Percentiles rank a stretch among this genome's conserved stretches.
phyloP scores from a whole-genome alignment of 1,139 yeast species.

The Taphrina communis region DNA sequence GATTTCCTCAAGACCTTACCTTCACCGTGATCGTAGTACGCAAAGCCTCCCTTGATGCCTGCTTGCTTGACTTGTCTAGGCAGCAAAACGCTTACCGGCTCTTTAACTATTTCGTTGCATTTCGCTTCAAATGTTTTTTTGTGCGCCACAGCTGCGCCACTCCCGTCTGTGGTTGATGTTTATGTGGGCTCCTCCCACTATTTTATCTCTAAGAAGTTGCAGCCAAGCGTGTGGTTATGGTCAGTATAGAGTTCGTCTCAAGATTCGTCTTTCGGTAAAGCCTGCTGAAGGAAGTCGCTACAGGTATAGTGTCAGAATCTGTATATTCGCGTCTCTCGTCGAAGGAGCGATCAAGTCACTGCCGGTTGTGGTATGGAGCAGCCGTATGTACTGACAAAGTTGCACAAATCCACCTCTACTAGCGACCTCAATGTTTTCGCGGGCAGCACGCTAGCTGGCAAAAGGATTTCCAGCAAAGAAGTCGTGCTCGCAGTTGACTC shows the following conservation, averaged over 20 bases:
- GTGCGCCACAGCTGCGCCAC: conserved; percentile 16
- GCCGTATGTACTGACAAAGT: conserved; percentile 30
- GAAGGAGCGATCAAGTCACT: too few relatives aligned
- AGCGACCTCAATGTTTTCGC: conserved; percentile 18
- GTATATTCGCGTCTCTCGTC: too few relatives aligned
- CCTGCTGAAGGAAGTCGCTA: too few relatives aligned
- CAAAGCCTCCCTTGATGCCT: too few relatives aligned
- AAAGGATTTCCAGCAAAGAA: conserved; percentile 18
- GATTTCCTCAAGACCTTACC: too few relatives aligned
- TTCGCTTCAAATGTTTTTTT: conserved; percentile 3
- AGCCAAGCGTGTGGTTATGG: neutral
- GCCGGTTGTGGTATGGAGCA: conserved; percentile 10
- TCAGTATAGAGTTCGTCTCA: neutral
- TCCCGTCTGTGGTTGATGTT: conserved; percentile 14
- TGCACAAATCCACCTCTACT: conserved; percentile 26
- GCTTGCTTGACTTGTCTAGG: too few relatives aligned
- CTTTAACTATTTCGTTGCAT: neutral
- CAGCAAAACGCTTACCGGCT: too few relatives aligned
- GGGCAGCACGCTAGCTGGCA: conserved; percentile 6
- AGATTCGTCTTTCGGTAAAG: too few relatives aligned
- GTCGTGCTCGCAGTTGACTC: conserved; percentile 32
- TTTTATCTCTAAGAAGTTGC: conserved; percentile 13
- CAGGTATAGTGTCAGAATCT: too few relatives aligned
- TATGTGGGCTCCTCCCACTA: neutral
- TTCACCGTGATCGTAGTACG: too few relatives aligned